phyloP scores from a whole-genome alignment of 202 grass and related monocot genomes.

The Elaeis oleifera region DNA sequence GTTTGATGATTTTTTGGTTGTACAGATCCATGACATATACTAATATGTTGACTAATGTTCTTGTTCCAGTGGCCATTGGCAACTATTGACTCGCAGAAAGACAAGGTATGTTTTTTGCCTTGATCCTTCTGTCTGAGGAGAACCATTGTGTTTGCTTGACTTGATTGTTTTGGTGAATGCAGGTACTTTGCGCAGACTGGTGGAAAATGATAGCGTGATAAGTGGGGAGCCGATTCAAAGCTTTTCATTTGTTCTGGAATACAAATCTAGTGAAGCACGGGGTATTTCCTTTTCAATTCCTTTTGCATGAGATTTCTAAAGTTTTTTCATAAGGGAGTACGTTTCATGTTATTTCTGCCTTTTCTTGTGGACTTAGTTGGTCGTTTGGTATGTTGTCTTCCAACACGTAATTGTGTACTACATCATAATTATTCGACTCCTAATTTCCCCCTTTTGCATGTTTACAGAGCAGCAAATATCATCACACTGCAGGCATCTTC shows the following conservation, averaged over 20 bases:
- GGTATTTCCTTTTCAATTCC: no score
- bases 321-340: no score
- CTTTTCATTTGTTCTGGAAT: conserved; percentile 64
- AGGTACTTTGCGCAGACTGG: conserved; percentile 91
- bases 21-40: background rate
- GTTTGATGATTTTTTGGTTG: background rate
- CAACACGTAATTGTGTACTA: no score
- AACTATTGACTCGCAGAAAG: conserved; percentile 63
- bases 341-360: no score
- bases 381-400: no score
- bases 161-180: conserved; percentile 13
- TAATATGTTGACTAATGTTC: background rate
- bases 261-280: conserved; percentile 28
- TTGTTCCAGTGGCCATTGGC: conserved; percentile 77
- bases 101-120: conserved; percentile 43
- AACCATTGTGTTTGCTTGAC: background rate
- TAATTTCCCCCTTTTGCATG: no score
- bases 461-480: no score
- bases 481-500: no score
- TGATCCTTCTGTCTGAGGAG: background rate
- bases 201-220: conserved; percentile 70
- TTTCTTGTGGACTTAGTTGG: no score
- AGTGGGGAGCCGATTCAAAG: conserved; percentile 98
- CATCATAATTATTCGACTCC: no score
- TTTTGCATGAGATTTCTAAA: no score